phyloP scores from a whole-genome alignment of 139 green algal species.

The Microglena sp. region DNA sequence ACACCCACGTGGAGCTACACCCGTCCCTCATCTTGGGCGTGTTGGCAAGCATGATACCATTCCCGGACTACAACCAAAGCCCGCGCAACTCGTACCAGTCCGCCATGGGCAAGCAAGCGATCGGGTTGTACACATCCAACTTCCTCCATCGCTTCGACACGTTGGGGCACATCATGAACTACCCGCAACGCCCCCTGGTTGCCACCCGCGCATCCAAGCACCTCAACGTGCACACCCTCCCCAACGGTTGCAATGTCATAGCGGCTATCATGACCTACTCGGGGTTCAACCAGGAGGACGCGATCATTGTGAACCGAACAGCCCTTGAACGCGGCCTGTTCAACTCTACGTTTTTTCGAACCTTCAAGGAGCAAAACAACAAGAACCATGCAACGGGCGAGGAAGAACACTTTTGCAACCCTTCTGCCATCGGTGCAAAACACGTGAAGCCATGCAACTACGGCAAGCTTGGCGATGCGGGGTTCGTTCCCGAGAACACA shows the following conservation, averaged over 20 bases:
- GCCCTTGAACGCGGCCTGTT: conserved; percentile 55
- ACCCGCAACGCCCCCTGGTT: conserved; percentile 37
- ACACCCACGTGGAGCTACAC: conserved; percentile 65
- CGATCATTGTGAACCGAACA: conserved; percentile 41
- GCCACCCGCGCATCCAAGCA: neutral
- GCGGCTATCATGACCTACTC: conserved; percentile 53
- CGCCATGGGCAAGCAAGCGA: conserved; percentile 43
- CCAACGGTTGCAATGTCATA: conserved; percentile 36
- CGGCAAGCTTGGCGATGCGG: conserved; percentile 37
- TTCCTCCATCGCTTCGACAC: conserved; percentile 27
- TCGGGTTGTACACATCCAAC: conserved; percentile 56
- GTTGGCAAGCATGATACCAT: conserved; percentile 49
- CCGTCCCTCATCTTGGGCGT: conserved; percentile 47
- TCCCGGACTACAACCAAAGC: conserved; percentile 57
- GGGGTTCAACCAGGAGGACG: conserved; percentile 69
- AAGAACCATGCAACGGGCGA: conserved; percentile 14
- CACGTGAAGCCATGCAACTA: conserved; percentile 29
- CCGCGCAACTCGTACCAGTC: conserved; percentile 61
- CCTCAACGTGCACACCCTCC: conserved; percentile 8
- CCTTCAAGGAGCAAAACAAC: conserved; percentile 16
- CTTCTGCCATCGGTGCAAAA: conserved; percentile 10
- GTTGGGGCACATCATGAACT: conserved; percentile 26
- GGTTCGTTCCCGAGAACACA: conserved; percentile 38
- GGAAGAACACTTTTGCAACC: conserved; percentile 43
- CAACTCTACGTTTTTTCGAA: conserved; percentile 35